Evolutionary conservation across 1,284 basidiomycete genomes (phyloP).

Genomic region (Irpex sp.): DNA sequence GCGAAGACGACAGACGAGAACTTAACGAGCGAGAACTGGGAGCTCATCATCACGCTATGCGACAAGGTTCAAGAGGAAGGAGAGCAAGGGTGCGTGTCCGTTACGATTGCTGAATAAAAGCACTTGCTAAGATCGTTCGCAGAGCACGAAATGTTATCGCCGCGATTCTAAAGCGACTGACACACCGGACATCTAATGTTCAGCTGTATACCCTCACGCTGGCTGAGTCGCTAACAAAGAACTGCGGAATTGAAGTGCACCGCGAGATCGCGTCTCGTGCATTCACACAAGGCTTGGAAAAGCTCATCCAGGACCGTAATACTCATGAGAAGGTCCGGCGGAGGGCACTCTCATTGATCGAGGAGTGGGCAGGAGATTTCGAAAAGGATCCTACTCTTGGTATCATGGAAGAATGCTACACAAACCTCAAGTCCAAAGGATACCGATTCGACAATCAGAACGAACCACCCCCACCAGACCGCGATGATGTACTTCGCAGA

Average conservation of each 20-base stretch:
- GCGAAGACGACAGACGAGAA: constrained; percentile 95
- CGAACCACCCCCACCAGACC: constrained; percentile 65
- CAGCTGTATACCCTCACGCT: constrained; percentile 93
- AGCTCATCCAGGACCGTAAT: constrained; percentile 85
- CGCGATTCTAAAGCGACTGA: constrained; percentile 85
- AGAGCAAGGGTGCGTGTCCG: constrained; percentile 64
- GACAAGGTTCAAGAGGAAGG: constrained; percentile 94
- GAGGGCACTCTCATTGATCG: constrained; percentile 72
- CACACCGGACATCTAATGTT: constrained; percentile 94
- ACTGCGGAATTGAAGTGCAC: constrained; percentile 80
- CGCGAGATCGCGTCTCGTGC: constrained; percentile 87
- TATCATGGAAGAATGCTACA: constrained; percentile 90
- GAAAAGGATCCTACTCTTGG: constrained; percentile 79
- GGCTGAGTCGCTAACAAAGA: constrained; percentile 87
- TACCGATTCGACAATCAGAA: constrained; percentile 66
- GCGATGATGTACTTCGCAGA: constrained; percentile 76
- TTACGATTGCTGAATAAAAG: not conserved
- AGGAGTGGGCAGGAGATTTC: constrained; percentile 86
- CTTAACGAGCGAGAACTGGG: constrained; percentile 94
- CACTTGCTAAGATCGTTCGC: constrained; percentile 6
- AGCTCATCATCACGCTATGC: constrained; percentile 90
- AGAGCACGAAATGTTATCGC: constrained; percentile 88
- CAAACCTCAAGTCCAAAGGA: constrained; percentile 77
- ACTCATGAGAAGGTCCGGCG: constrained; percentile 88
- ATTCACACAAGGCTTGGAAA: constrained; percentile 87